These are phyloP conservation scores for Xylariaceae sp. DNA, from an alignment of 2,329 filamentous ascomycete genomes.

Conservation along the genomic window DNA sequence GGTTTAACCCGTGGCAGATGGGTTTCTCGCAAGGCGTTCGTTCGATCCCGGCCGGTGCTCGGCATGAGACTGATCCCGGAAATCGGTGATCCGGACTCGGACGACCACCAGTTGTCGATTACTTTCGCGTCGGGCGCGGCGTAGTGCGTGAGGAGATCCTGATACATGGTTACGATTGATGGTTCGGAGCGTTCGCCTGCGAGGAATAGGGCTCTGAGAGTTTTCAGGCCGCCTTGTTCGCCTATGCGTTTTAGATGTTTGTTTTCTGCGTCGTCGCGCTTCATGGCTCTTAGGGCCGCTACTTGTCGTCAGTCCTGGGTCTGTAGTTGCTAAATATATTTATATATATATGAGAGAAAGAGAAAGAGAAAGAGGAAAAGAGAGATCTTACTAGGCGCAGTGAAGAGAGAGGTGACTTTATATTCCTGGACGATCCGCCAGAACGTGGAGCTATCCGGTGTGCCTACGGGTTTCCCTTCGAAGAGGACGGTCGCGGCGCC, in stretches of 20 bases:
- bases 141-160: constrained; percentile 62
- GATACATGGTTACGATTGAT: constrained; percentile 75
- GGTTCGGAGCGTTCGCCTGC: constrained; percentile 89
- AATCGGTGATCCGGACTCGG: constrained; percentile 54
- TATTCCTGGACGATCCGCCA: constrained; percentile 85
- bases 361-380: no score
- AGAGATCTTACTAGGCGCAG: constrained; percentile 59
- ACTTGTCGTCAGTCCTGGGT: constrained; percentile 1
- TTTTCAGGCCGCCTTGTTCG: constrained; percentile 62
- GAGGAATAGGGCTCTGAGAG: constrained; percentile 70
- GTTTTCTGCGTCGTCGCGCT: constrained; percentile 76
- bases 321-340: neutral
- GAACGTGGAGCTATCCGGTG: constrained; percentile 79
- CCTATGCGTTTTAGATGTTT: constrained; percentile 58
- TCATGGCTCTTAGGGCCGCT: constrained; percentile 75
- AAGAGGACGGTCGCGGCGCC: constrained; percentile 84
- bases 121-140: constrained; percentile 57
- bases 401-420: constrained; percentile 77
- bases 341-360: no score
- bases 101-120: constrained; percentile 58
- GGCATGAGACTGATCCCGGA: constrained; percentile 52
- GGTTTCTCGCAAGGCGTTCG: constrained; percentile 36
- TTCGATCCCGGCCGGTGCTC: constrained; percentile 51
- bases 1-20: constrained; percentile 60
- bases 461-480: constrained; percentile 91